A percentile compares a stretch with the other conserved stretches of the same genome.
Conservation (phyloP, 208 protist genomes). For the Crithidia sp. region DNA sequence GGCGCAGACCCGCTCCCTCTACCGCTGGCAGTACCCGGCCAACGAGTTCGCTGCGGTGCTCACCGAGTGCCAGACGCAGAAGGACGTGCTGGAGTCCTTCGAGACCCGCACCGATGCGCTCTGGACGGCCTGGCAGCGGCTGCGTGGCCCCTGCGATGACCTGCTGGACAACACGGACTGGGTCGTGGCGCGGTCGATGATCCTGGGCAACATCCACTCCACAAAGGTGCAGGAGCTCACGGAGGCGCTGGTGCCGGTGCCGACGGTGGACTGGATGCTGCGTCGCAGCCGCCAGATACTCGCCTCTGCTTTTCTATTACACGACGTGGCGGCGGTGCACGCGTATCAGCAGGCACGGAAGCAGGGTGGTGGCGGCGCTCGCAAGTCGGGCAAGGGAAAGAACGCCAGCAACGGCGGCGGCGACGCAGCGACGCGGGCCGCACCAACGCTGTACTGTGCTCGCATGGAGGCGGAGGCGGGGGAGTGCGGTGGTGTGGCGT, state of each 20-base stretch:
- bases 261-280: slow-evolving; percentile 40
- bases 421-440: not conserved
- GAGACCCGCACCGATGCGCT: slow-evolving; percentile 26
- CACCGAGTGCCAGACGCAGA: slow-evolving; percentile 79
- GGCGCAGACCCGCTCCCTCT: slow-evolving; percentile 67
- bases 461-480: slow-evolving; percentile 10
- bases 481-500: not conserved
- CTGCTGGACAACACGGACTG: slow-evolving; percentile 87
- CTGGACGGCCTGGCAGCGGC: slow-evolving; percentile 35
- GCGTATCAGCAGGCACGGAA: slow-evolving; percentile 28
- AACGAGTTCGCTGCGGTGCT: slow-evolving; percentile 51
- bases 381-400: slow-evolving; percentile 49
- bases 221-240: slow-evolving; percentile 56
- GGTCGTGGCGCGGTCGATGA: slow-evolving; percentile 57
- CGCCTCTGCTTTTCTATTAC: slow-evolving; percentile 66
- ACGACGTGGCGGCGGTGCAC: slow-evolving; percentile 69
- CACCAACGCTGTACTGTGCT: slow-evolving; percentile 27
- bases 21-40: slow-evolving; percentile 46
- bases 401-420: not conserved
- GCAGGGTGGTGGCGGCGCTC: slow-evolving; percentile 30
- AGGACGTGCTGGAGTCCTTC: slow-evolving; percentile 71
- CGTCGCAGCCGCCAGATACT: slow-evolving; percentile 50
- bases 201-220: slow-evolving; percentile 81
- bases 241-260: slow-evolving; percentile 56
- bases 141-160: slow-evolving; percentile 13